Base-by-base conservation (phyloP, 2,329 filamentous ascomycete genomes). In the Zasmidium cellare region DNA sequence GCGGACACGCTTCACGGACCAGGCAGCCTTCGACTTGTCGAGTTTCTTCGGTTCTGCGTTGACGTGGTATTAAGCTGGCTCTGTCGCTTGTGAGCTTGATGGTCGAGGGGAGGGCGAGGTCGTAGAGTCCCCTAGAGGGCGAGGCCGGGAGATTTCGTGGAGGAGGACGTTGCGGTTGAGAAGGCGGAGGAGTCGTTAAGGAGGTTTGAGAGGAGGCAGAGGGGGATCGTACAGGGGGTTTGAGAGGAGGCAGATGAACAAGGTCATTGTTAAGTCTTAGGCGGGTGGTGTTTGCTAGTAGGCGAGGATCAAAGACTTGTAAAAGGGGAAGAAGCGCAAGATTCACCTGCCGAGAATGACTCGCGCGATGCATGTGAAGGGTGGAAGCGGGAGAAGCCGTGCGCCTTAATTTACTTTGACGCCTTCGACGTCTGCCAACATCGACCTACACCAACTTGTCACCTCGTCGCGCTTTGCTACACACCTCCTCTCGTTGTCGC, bases 161-260 rank as follows among this genome's bases (percentile, higher is more conserved):
- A 46, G 19, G 57, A 61, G 38, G 53, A 51, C 1, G 52, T 59
- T n/a, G 44, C 24, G 18, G 55, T 59, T 31, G 56, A 61, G 31
- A 53, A 61, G 7, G 56, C 51, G 0, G 56, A 56, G 23, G 59
- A 59, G 11, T 50, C 57, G 28, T 61, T n/a, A n/a, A n/a, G n/a
- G n/a, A n/a, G n/a, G n/a, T n/a, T n/a, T n/a, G n/a, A n/a, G n/a
- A n/a, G n/a, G n/a, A n/a, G n/a, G n/a, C n/a, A n/a, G n/a, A n/a
- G n/a, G n/a, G n/a, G n/a, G n/a, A n/a, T n/a, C n/a, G n/a, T n/a
- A 35, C 16, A 18, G n/a, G 1, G 11, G 18, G 53, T 3, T 46
- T 28, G 20, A 25, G 53, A 25, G 23, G 46, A 24, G 41, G 46
- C 24, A 24, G 52, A n/a, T 22, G 19, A 25, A 22, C 19, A 46